phyloP scores from a whole-genome alignment of 805 yeast species.

The Cyberlindnera nakhonratchasimensis region DNA sequence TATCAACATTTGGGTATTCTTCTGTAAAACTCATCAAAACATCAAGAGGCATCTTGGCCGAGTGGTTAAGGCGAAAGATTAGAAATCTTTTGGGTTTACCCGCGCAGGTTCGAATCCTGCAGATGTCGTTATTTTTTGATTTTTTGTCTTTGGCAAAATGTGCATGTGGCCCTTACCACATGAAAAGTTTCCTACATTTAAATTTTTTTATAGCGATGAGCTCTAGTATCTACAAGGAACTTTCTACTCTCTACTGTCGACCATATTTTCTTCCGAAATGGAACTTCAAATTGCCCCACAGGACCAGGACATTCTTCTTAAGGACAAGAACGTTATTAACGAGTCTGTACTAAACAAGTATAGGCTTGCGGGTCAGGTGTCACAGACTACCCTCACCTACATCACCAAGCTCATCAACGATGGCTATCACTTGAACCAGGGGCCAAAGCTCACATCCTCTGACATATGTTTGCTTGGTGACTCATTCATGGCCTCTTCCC shows the following conservation, averaged over 20 bases:
- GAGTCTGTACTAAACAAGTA: constrained; percentile 71
- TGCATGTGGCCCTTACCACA: constrained; percentile 10
- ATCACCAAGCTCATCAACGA: constrained; percentile 64
- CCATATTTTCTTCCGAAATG: constrained; percentile 36
- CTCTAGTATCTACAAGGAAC: not conserved
- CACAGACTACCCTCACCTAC: constrained; percentile 77
- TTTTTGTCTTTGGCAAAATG: not conserved
- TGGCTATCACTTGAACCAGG: constrained; percentile 58
- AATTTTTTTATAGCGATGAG: constrained; percentile 16
- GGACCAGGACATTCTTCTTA: constrained; percentile 69
- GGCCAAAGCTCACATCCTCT: constrained; percentile 40
- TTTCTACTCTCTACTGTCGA: not conserved
- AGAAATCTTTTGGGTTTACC: constrained; percentile 58
- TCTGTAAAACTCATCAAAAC: too few relatives aligned
- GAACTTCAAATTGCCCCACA: constrained; percentile 73
- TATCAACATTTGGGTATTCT: not conserved
- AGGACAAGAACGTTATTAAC: constrained; percentile 65
- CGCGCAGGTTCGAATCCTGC: constrained; percentile 73
- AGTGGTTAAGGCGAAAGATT: constrained; percentile 67
- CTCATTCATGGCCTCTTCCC: constrained; percentile 59
- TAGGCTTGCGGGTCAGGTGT: constrained; percentile 82
- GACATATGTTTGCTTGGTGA: constrained; percentile 85
- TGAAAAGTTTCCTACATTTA: constrained; percentile 7
- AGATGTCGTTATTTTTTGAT: constrained; percentile 53
- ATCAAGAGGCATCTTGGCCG: constrained; percentile 57